Evolutionary conservation across 116 monocot species (phyloP).

Genomic region (Iris pallida): DNA sequence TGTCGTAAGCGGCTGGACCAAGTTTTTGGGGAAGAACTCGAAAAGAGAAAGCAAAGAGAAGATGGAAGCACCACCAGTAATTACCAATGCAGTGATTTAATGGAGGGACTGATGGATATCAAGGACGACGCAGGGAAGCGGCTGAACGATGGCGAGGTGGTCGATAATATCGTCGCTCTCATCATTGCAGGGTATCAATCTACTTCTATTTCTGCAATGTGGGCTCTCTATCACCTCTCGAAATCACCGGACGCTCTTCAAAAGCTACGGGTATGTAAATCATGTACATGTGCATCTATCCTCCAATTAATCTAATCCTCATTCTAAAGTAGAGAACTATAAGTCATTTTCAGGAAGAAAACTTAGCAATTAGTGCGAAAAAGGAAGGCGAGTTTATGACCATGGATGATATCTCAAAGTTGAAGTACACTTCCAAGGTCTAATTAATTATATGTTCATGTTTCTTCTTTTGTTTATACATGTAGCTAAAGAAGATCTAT

Average conservation of each 20-base stretch:
- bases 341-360: slow-evolving; percentile 2
- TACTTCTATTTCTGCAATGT: slow-evolving; percentile 7
- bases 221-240: slow-evolving; percentile 17
- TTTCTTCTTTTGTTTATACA: too few relatives aligned
- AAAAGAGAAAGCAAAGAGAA: slow-evolving; percentile 5
- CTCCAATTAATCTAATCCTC: too few relatives aligned
- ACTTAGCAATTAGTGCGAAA: neutral
- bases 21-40: slow-evolving; percentile 14
- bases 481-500: too few relatives aligned
- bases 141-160: neutral
- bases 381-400: slow-evolving; percentile 3
- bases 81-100: neutral
- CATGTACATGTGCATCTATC: neutral
- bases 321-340: too few relatives aligned
- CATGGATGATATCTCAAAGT: slow-evolving; percentile 4
- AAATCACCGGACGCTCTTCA: slow-evolving; percentile 16
- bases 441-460: too few relatives aligned
- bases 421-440: slow-evolving; percentile 7
- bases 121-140: slow-evolving; percentile 16
- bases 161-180: slow-evolving; percentile 8
- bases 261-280: slow-evolving; percentile 13
- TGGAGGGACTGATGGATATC: slow-evolving; percentile 21
- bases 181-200: slow-evolving; percentile 11
- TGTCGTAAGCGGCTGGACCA: slow-evolving; percentile 11
- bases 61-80: neutral